Percentiles rank a stretch among this genome's conserved stretches.
Conservation (phyloP, 2,329 filamentous ascomycete species). For the Leptoxyphium fumago region DNA sequence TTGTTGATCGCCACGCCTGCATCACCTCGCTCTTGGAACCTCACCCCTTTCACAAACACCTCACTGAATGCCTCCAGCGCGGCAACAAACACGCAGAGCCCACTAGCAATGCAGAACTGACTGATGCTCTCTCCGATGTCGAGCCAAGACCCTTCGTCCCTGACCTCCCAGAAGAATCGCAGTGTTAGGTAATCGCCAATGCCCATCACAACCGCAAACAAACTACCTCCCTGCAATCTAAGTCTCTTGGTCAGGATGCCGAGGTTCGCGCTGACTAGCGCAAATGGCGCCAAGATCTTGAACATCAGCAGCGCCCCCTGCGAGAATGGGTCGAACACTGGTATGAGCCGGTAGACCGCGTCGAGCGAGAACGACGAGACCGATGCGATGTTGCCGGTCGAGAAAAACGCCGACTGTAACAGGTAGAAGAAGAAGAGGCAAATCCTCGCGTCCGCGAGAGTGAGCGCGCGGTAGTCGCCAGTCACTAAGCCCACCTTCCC, state of each 20-base stretch:
- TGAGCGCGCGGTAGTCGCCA: constrained; percentile 49
- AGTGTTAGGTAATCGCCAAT: constrained; percentile 83
- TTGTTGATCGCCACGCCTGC: neutral
- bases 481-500: constrained; percentile 16
- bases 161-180: constrained; percentile 95
- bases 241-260: constrained; percentile 78
- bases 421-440: constrained; percentile 92
- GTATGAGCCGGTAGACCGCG: constrained; percentile 72
- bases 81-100: constrained; percentile 81
- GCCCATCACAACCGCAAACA: constrained; percentile 92
- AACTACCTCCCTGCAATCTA: constrained; percentile 68
- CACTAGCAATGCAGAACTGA: constrained; percentile 85
- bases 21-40: constrained; percentile 35
- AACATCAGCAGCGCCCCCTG: constrained; percentile 76
- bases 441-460: constrained; percentile 70
- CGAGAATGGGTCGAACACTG: constrained; percentile 84
- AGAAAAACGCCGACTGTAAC: constrained; percentile 91
- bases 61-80: constrained; percentile 74
- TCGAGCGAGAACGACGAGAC: constrained; percentile 88
- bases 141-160: constrained; percentile 91
- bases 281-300: constrained; percentile 89
- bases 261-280: constrained; percentile 81
- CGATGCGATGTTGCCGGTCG: constrained; percentile 89
- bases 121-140: constrained; percentile 96
- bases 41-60: constrained; percentile 65